phyloP scores from a whole-genome alignment of 352 stramenopile genomes.

The Globisporangium alternatum region DNA sequence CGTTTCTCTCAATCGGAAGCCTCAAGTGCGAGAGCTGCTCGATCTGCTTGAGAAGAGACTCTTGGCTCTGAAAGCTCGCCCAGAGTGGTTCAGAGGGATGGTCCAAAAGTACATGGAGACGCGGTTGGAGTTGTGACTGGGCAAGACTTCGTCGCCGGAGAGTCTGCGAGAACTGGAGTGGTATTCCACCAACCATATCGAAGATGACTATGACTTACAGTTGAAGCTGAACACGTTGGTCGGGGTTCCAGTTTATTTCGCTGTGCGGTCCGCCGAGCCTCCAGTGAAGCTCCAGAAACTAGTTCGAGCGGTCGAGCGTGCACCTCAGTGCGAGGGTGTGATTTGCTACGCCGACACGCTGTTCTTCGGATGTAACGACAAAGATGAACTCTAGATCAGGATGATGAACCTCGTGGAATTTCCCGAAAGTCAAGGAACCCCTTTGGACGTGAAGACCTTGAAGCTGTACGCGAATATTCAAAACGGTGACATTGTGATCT shows the following conservation, averaged over 20 bases:
- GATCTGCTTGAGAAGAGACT: slow-evolving; percentile 28
- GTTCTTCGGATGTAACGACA: background rate
- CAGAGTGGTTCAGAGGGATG: background rate
- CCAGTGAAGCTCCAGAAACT: background rate
- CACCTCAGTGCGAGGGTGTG: background rate
- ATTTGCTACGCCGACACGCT: background rate
- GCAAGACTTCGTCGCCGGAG: no score
- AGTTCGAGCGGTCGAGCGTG: background rate
- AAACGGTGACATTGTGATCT: background rate
- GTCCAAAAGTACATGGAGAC: background rate
- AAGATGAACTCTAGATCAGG: background rate
- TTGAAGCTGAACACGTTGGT: no score
- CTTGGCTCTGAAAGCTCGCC: slow-evolving; percentile 5
- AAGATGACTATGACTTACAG: no score
- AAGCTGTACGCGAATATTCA: background rate
- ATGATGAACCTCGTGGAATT: background rate
- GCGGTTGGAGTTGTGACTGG: background rate
- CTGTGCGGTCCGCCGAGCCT: no score
- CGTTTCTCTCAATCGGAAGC: slow-evolving; percentile 17
- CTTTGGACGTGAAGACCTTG: background rate
- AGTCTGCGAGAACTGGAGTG: no score
- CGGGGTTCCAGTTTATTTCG: no score
- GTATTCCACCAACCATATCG: no score
- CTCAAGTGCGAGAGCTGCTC: slow-evolving; percentile 20
- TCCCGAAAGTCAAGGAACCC: background rate